Evolutionary conservation across 2,329 filamentous ascomycete genomes (phyloP), one percentile per base, ranked within the genome.

Genomic region (Xylaria sp.): DNA sequence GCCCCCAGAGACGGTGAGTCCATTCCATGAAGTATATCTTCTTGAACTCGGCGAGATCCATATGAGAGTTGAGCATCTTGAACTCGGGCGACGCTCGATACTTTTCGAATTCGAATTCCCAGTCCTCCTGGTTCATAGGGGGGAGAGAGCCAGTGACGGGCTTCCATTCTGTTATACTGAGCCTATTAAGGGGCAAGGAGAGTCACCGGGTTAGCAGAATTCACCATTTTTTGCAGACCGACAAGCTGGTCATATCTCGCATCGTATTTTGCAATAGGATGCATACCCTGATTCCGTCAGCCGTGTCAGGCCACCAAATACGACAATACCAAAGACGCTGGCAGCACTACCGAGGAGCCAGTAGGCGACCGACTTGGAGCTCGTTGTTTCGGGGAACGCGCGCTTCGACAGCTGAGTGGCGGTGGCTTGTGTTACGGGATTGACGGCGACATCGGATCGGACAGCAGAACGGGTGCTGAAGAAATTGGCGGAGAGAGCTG

Each of bases 21-120:
- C 95, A 99, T 82, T 99, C 95, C 95, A 98, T 98, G 78, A 91
- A 99, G 84, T 98, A 99, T 69, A 99, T 99, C 76, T 95, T 90
- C 79, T 98, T 97, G 82, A 98, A 99, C 76, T 99, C 95, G 61
- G 89, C 85, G 60, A 99, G 83, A 33, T 86, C 90, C 95, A 99
- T 99, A 76, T 92, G 87, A 33, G 94, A 90, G 80, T 99, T 99
- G 70, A 99, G 84, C 65, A 93, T 86, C 74, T 91, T 88, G 80
- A 94, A 99, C 78, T 99, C 95, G 65, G 95, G 95, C 19, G 93
- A 97, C 45, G 90, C 87, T 68, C 90, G 89, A 82, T 99, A 99
- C 78, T 96, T 95, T 59, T 88, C 82, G 79, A 98, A 99, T 74
- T 98, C 95, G 67, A 89, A 88, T 70, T 97, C 89, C 95, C 95